Evolutionary conservation across 1,284 basidiomycete genomes (phyloP).

Genomic region (Ganoderma lingzhi): DNA sequence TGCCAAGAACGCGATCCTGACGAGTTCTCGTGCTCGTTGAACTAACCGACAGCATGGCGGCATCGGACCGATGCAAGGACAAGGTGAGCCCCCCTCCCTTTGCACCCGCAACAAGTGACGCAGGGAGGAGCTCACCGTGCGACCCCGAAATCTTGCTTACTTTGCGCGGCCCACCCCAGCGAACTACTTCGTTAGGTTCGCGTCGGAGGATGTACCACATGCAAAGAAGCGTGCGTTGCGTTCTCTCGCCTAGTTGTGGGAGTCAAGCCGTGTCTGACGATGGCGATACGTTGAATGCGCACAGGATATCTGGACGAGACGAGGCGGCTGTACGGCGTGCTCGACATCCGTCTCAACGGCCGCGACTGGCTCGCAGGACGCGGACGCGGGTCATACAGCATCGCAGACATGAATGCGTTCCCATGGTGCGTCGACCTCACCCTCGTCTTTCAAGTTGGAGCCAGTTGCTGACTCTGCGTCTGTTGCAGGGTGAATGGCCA

Average conservation of each 20-base stretch:
- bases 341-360: conserved; percentile 69
- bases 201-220: conserved; percentile 70
- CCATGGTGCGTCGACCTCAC: conserved; percentile 49
- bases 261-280: background rate
- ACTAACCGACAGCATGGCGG: conserved; percentile 60
- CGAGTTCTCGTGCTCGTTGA: background rate
- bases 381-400: conserved; percentile 66
- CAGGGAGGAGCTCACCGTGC: background rate
- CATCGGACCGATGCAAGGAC: conserved; percentile 78
- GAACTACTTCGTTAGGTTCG: conserved; percentile 60
- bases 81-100: conserved; percentile 42
- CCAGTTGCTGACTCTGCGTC: background rate
- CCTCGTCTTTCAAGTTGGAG: background rate
- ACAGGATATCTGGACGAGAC: conserved; percentile 79
- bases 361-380: conserved; percentile 76
- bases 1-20: too few relatives aligned
- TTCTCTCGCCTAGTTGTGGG: conserved; percentile 7
- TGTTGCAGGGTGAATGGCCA: conserved; percentile 47
- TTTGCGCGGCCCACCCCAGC: conserved; percentile 39
- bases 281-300: background rate
- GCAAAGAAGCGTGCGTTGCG: conserved; percentile 58
- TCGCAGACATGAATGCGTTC: conserved; percentile 71
- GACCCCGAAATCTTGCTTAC: background rate
- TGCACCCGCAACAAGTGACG: conserved; percentile 10
- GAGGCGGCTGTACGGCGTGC: conserved; percentile 76